phyloP scores from a whole-genome alignment of 495 filamentous ascomycete genomes.

The Lasiosphaeria miniovina region DNA sequence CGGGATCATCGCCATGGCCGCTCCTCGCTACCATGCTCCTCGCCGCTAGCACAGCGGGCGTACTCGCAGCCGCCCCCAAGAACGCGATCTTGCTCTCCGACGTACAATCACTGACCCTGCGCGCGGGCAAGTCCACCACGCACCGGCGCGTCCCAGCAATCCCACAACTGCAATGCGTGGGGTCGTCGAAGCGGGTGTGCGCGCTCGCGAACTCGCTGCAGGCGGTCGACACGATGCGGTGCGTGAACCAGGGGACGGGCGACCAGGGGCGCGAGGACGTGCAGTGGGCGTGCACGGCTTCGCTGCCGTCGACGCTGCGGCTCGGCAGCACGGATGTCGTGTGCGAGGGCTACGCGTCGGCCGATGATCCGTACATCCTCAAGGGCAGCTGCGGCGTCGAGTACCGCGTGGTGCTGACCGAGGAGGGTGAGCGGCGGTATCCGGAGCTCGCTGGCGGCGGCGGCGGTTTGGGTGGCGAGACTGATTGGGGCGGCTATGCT shows the following conservation, averaged over 20 bases:
- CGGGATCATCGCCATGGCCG: not conserved
- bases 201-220: slow-evolving; percentile 47
- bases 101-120: slow-evolving; percentile 69
- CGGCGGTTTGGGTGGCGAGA: slow-evolving; percentile 12
- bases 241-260: slow-evolving; percentile 69
- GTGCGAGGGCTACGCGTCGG: slow-evolving; percentile 79
- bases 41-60: not conserved
- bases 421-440: slow-evolving; percentile 70
- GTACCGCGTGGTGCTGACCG: slow-evolving; percentile 79
- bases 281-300: slow-evolving; percentile 84
- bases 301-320: slow-evolving; percentile 78
- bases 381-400: slow-evolving; percentile 92
- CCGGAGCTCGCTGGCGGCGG: slow-evolving; percentile 38
- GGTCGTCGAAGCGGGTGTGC: slow-evolving; percentile 57
- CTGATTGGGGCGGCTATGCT: slow-evolving; percentile 22
- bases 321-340: slow-evolving; percentile 86
- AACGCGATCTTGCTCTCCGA: slow-evolving; percentile 31
- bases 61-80: slow-evolving; percentile 14
- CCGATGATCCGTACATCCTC: slow-evolving; percentile 78
- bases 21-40: slow-evolving; percentile 2
- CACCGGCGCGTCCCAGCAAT: slow-evolving; percentile 74
- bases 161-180: slow-evolving; percentile 76
- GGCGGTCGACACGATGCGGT: slow-evolving; percentile 77
- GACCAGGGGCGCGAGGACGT: slow-evolving; percentile 69
- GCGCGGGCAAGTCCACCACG: slow-evolving; percentile 56